Percentiles rank a stretch among this genome's conserved stretches.
Evolutionary conservation across 2,329 filamentous ascomycete species (phyloP).

Genomic region (Neobulgaria alba): DNA sequence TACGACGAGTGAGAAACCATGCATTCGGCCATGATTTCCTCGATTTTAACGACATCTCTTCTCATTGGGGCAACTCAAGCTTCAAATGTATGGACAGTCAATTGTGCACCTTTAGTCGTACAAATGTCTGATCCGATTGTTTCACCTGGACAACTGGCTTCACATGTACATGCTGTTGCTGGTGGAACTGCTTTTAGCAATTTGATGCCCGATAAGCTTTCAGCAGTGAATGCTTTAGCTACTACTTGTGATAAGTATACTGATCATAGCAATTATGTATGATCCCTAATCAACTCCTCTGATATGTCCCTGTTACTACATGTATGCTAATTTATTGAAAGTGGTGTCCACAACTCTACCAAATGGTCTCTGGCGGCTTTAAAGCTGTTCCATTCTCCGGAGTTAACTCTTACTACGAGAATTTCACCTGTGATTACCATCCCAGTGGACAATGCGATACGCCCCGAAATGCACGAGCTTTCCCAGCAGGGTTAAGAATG

Average conservation of each 20-base stretch:
- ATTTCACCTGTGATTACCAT: constrained; percentile 7
- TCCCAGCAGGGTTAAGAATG: constrained; percentile 13
- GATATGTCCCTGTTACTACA: too few relatives aligned
- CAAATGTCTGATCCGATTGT: constrained; percentile 70
- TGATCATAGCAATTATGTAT: constrained; percentile 14
- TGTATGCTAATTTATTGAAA: too few relatives aligned
- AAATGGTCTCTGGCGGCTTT: constrained; percentile 12
- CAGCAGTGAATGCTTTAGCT: constrained; percentile 6
- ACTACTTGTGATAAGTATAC: constrained; percentile 17
- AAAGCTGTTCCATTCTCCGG: constrained; percentile 10
- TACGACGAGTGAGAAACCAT: neutral
- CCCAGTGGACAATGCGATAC: constrained; percentile 2
- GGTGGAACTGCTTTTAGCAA: constrained; percentile 40
- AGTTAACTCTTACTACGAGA: constrained; percentile 10
- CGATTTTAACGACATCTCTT: neutral
- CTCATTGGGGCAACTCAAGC: neutral
- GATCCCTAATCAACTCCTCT: neutral
- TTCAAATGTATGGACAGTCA: constrained; percentile 32
- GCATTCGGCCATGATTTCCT: neutral
- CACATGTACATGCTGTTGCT: constrained; percentile 65
- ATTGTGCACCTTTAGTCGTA: constrained; percentile 49
- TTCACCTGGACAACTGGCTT: constrained; percentile 45
- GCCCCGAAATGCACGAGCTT: constrained; percentile 3
- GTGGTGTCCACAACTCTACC: constrained; percentile 15
- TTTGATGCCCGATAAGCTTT: constrained; percentile 5